Percentiles rank a stretch among this genome's conserved stretches.
Conservation (phyloP, 148 eudicot species). For the Arbutus unedo region DNA sequence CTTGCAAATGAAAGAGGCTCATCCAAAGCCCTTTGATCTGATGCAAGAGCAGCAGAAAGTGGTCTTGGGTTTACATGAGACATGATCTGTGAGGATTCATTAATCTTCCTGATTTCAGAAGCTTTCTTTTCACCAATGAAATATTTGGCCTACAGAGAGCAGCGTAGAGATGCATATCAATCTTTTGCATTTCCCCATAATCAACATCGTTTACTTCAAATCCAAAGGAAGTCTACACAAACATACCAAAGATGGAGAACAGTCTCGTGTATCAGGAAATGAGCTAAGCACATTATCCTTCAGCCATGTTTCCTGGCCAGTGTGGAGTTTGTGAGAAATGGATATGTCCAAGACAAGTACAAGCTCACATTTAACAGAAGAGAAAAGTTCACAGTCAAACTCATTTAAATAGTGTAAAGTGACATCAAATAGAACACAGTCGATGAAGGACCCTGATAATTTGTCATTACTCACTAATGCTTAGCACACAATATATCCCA, state of each 20-base stretch:
- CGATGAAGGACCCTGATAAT: not conserved
- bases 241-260: conserved; percentile 83
- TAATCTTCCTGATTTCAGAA: conserved; percentile 47
- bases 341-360: not conserved
- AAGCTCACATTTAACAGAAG: not conserved
- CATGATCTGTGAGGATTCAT: conserved; percentile 34
- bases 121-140: conserved; percentile 63
- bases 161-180: conserved; percentile 6
- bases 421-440: conserved; percentile 14
- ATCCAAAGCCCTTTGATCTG: conserved; percentile 56
- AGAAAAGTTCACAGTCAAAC: not conserved
- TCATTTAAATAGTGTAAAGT: not conserved
- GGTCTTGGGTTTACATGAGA: conserved; percentile 48
- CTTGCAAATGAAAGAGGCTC: conserved; percentile 43
- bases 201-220: not conserved
- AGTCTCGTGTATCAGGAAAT: conserved; percentile 81
- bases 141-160: conserved; percentile 56
- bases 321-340: conserved; percentile 13
- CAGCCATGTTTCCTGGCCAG: conserved; percentile 45
- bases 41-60: conserved; percentile 44
- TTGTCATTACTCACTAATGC: not conserved
- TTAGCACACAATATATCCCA: not conserved
- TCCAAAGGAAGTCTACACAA: not conserved
- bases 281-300: conserved; percentile 54
- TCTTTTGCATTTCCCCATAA: conserved; percentile 10